Conservation (phyloP, 768 basidiomycete species). For the Xerocomellus chrysenteron region DNA sequence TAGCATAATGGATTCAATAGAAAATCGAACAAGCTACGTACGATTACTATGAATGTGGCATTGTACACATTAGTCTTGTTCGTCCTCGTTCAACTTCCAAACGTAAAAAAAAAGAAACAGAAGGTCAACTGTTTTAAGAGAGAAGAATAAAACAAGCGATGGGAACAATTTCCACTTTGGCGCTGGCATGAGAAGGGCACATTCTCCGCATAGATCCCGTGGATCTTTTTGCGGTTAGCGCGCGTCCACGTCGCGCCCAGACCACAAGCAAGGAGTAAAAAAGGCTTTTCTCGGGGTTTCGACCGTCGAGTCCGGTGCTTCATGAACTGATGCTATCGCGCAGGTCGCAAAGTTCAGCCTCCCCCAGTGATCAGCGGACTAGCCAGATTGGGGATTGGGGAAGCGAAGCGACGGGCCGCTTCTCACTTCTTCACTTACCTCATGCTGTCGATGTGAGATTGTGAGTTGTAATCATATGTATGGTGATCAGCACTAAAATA, state of each 20-base stretch:
- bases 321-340: background rate
- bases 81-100: background rate
- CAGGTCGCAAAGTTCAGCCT: background rate
- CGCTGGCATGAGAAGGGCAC: conserved; percentile 10
- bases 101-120: background rate
- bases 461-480: background rate
- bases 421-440: conserved; percentile 8
- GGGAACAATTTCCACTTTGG: conserved; percentile 4
- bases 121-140: background rate
- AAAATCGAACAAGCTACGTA: background rate
- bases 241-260: background rate
- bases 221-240: conserved; percentile 5
- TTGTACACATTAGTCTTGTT: background rate
- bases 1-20: background rate
- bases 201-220: conserved; percentile 1
- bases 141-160: background rate
- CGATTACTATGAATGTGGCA: background rate
- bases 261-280: conserved; percentile 1
- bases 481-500: conserved; percentile 6
- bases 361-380: background rate
- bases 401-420: background rate
- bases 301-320: background rate
- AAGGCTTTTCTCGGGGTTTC: background rate
- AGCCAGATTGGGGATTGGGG: background rate
- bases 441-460: background rate